These are phyloP conservation scores for Mrakia frigida DNA, from an alignment of 768 basidiomycete genomes.

Conservation along the genomic window DNA sequence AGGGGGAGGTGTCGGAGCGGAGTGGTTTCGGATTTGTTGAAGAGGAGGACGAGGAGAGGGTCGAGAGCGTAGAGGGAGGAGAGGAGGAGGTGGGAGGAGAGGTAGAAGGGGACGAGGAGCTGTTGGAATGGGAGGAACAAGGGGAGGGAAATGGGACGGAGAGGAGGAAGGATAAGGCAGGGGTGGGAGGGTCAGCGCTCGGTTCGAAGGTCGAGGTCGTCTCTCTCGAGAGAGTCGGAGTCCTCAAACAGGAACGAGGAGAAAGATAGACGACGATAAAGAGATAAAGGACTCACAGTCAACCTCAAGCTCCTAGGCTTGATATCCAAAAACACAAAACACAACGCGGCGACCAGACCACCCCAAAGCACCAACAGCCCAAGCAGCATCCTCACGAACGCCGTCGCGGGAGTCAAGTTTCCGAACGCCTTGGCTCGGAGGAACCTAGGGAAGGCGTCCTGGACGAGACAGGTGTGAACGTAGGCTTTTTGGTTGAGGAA, in stretches of 20 bases:
- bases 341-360: slow-evolving; percentile 84
- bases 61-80: slow-evolving; percentile 97
- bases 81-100: slow-evolving; percentile 84
- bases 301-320: slow-evolving; percentile 86
- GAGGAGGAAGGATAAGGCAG: no score
- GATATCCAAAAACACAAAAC: slow-evolving; percentile 88
- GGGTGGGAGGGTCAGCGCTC: no score
- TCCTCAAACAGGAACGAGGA: not conserved
- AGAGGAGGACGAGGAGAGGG: slow-evolving; percentile 78
- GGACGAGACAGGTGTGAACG: slow-evolving; percentile 92
- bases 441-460: slow-evolving; percentile 64
- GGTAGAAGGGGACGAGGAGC: slow-evolving; percentile 89
- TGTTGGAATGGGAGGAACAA: no score
- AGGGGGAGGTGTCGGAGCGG: slow-evolving; percentile 91
- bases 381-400: slow-evolving; percentile 74
- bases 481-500: slow-evolving; percentile 97
- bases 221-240: no score
- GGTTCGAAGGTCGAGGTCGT: no score
- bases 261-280: slow-evolving; percentile 12
- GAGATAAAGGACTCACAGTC: slow-evolving; percentile 64
- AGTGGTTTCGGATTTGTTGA: slow-evolving; percentile 91
- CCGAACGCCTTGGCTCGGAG: slow-evolving; percentile 95
- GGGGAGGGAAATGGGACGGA: not conserved
- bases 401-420: slow-evolving; percentile 86
- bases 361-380: slow-evolving; percentile 88